Evolutionary conservation across 2,329 filamentous ascomycete species (phyloP).

Genomic region (Apiospora kogelbergensis): DNA sequence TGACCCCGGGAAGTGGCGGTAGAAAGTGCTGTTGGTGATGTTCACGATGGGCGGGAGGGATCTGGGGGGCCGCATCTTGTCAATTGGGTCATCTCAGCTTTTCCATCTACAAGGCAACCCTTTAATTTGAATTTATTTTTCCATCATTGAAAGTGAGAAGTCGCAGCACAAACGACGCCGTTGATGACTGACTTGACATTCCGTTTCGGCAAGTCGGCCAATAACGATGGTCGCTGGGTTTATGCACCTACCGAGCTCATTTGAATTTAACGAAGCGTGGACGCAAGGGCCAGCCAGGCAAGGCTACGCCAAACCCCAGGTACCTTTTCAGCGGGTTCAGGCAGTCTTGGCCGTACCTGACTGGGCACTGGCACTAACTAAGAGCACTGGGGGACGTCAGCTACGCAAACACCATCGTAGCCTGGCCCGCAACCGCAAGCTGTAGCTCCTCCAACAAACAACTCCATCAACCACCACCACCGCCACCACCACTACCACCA

Average conservation of each 20-base stretch:
- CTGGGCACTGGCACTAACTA: too few relatives aligned
- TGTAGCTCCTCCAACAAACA: not conserved
- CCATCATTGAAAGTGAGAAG: not conserved
- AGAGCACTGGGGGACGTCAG: not conserved
- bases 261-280: not conserved
- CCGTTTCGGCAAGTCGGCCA: not conserved
- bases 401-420: conserved; percentile 2
- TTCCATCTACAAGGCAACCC: not conserved
- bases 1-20: conserved; percentile 68
- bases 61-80: conserved; percentile 37
- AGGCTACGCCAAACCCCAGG: not conserved
- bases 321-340: not conserved
- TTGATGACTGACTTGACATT: not conserved
- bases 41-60: conserved; percentile 60
- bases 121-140: not conserved
- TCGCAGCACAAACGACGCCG: not conserved
- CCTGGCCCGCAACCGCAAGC: not conserved
- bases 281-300: not conserved
- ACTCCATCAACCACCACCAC: not conserved
- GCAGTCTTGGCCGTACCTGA: not conserved
- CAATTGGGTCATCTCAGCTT: conserved; percentile 21
- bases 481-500: not conserved
- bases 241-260: not conserved
- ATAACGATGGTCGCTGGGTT: not conserved
- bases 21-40: conserved; percentile 81